phyloP scores from a whole-genome alignment of 495 filamentous ascomycete genomes.

The Penicillium chermesinum region DNA sequence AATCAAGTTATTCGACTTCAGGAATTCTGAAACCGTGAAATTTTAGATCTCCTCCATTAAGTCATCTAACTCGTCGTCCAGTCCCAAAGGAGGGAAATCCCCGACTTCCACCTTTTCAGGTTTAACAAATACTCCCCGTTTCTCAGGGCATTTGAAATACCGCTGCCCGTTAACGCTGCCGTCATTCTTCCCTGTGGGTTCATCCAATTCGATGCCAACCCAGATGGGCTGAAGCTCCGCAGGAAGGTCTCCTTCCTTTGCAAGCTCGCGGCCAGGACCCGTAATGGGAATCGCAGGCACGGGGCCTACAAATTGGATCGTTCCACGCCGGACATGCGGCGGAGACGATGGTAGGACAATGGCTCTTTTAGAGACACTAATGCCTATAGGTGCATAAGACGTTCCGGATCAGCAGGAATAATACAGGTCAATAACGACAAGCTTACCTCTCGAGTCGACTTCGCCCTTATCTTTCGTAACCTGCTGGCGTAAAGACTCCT shows the following conservation, averaged over 20 bases:
- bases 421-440: background rate
- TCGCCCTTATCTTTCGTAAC: conserved; percentile 60
- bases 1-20: background rate
- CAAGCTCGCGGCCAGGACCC: conserved; percentile 25
- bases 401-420: background rate
- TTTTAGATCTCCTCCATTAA: conserved; percentile 79
- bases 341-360: conserved; percentile 42
- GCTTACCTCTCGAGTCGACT: conserved; percentile 52
- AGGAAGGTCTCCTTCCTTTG: conserved; percentile 16
- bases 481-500: conserved; percentile 59
- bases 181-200: conserved; percentile 87
- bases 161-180: conserved; percentile 70
- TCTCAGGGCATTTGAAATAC: conserved; percentile 68
- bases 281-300: conserved; percentile 72
- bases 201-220: conserved; percentile 81
- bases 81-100: conserved; percentile 62
- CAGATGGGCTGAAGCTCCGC: conserved; percentile 56
- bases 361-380: conserved; percentile 30
- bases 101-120: conserved; percentile 87
- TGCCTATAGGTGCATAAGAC: conserved; percentile 19
- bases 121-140: conserved; percentile 80
- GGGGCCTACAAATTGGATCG: conserved; percentile 73
- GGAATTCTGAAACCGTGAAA: background rate
- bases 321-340: conserved; percentile 70
- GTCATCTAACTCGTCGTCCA: conserved; percentile 58